These are phyloP conservation scores for Penicillium fimorum DNA, from an alignment of 495 filamentous ascomycete species.

Conservation along the genomic window DNA sequence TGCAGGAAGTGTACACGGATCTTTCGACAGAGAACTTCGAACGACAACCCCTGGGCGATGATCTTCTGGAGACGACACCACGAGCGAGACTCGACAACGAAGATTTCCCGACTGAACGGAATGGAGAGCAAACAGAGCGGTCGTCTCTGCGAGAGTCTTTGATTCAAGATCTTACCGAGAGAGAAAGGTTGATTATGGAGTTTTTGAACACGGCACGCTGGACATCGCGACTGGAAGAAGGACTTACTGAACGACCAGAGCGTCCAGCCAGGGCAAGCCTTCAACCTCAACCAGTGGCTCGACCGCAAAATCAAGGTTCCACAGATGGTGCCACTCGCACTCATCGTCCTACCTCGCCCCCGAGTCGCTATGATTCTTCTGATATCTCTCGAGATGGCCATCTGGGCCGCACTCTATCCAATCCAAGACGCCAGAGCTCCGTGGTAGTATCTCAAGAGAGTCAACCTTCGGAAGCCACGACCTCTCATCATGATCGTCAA, in stretches of 20 bases:
- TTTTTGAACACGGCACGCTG: constrained; percentile 50
- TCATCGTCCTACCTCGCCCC: constrained; percentile 39
- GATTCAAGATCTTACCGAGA: constrained; percentile 52
- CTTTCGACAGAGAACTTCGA: constrained; percentile 28
- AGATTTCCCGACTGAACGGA: constrained; percentile 20
- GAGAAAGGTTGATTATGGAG: constrained; percentile 59
- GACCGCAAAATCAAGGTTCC: constrained; percentile 34
- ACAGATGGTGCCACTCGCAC: constrained; percentile 44
- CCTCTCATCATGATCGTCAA: constrained; percentile 33
- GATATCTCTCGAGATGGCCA: constrained; percentile 33
- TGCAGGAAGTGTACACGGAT: constrained; percentile 57
- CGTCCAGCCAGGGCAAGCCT: constrained; percentile 29
- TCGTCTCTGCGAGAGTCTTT: constrained; percentile 37
- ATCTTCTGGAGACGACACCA: constrained; percentile 25
- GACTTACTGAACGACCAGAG: constrained; percentile 36
- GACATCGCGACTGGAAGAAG: constrained; percentile 38
- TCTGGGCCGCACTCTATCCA: constrained; percentile 26
- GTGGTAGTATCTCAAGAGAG: constrained; percentile 43
- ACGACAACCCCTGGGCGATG: constrained; percentile 24
- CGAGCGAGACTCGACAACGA: constrained; percentile 36
- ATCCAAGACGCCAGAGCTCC: constrained; percentile 46
- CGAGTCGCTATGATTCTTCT: constrained; percentile 25
- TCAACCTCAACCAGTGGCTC: constrained; percentile 32
- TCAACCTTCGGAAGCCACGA: constrained; percentile 21
- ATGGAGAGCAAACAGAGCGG: constrained; percentile 21